A percentile compares a stretch with the other conserved stretches of the same genome.
Conservation (phyloP, 2,329 filamentous ascomycete genomes). For the Zasmidium citrigriseum region DNA sequence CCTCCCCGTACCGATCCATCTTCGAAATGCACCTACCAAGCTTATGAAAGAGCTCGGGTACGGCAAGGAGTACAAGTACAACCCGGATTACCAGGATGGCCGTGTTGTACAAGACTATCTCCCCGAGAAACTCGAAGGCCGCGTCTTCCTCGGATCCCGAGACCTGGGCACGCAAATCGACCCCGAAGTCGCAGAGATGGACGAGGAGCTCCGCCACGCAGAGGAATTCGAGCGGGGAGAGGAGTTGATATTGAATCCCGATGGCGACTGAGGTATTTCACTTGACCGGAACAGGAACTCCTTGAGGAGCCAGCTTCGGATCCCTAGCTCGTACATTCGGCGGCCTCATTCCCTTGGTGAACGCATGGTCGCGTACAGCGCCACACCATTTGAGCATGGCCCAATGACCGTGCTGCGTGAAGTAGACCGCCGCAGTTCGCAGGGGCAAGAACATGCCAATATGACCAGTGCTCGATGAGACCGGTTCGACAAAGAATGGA, state of each 20-base stretch:
- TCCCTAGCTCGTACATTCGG: slow-evolving; percentile 18
- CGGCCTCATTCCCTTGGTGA: slow-evolving; percentile 29
- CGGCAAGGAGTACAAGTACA: slow-evolving; percentile 93
- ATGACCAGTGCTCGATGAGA: slow-evolving; percentile 29
- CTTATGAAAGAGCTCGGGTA: slow-evolving; percentile 93
- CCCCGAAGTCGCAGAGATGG: slow-evolving; percentile 40
- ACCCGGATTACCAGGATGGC: slow-evolving; percentile 83
- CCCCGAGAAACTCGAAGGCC: slow-evolving; percentile 71
- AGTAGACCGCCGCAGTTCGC: slow-evolving; percentile 30
- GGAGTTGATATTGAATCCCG: slow-evolving; percentile 29
- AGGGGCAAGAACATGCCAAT: slow-evolving; percentile 35
- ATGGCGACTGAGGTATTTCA: slow-evolving; percentile 31
- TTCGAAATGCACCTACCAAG: slow-evolving; percentile 88
- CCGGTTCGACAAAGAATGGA: slow-evolving; percentile 32
- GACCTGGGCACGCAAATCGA: slow-evolving; percentile 82
- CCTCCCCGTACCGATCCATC: slow-evolving; percentile 79
- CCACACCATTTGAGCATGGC: slow-evolving; percentile 28
- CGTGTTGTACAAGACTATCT: slow-evolving; percentile 85
- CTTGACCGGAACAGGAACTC: not conserved
- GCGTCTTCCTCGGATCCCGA: slow-evolving; percentile 74
- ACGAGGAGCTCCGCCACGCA: slow-evolving; percentile 22
- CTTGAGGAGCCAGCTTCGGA: not conserved
- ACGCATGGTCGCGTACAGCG: slow-evolving; percentile 24
- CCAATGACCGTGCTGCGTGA: slow-evolving; percentile 29
- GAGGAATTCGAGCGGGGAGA: slow-evolving; percentile 23